Evolutionary conservation across 257 asterid genomes (phyloP).

Genomic region (Solanum chilense): DNA sequence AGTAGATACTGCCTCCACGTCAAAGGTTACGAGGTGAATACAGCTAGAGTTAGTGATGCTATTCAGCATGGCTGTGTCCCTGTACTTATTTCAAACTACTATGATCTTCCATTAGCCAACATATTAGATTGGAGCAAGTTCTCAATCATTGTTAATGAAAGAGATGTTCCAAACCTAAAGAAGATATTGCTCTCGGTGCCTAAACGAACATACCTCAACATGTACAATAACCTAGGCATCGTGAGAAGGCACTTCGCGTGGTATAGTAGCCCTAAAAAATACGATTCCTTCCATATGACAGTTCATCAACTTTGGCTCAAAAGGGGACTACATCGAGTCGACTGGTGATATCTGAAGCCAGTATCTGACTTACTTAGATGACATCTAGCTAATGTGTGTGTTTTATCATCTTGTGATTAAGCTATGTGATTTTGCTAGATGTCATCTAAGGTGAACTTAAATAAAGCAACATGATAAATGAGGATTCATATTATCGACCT

Average conservation of each 20-base stretch:
- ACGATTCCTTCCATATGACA: conserved; percentile 69
- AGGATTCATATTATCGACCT: background rate
- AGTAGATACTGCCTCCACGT: conserved; percentile 76
- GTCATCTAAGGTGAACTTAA: background rate
- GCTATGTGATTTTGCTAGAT: background rate
- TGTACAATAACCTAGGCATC: conserved; percentile 33
- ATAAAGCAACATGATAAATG: background rate
- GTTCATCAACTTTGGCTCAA: conserved; percentile 71
- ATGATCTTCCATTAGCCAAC: conserved; percentile 71
- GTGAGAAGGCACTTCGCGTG: conserved; percentile 65
- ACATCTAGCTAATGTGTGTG: background rate
- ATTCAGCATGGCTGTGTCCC: conserved; percentile 73
- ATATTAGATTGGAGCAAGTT: conserved; percentile 64
- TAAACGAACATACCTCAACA: conserved; percentile 28
- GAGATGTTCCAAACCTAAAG: conserved; percentile 37
- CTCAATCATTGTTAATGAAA: conserved; percentile 41
- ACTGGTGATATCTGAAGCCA: background rate
- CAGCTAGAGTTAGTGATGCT: conserved; percentile 73
- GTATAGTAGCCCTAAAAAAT: conserved; percentile 33
- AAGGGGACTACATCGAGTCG: conserved; percentile 39
- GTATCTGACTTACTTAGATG: background rate
- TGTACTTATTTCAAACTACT: conserved; percentile 59
- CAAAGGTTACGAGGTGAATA: conserved; percentile 81
- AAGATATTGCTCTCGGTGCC: conserved; percentile 35
- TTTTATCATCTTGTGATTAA: background rate